These are phyloP conservation scores for Cercospora brassicicola DNA, from an alignment of 2,329 filamentous ascomycete species.

Conservation along the genomic window DNA sequence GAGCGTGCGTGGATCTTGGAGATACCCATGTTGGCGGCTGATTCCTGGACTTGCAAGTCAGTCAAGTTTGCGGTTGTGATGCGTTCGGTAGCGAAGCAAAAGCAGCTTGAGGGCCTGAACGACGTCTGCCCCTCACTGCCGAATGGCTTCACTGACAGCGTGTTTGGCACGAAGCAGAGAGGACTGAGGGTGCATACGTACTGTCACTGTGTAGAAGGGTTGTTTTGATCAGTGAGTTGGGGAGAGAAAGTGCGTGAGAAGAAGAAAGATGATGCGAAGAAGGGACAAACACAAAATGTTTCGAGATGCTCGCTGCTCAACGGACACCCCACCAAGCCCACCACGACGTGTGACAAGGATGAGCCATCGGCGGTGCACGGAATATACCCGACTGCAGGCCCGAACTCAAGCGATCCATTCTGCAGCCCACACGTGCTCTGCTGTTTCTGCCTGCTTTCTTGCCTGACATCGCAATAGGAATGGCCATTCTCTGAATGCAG, in stretches of 20 bases:
- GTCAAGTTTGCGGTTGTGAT: not conserved
- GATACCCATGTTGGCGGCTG: constrained; percentile 67
- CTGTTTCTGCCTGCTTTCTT: not conserved
- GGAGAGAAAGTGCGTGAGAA: not conserved
- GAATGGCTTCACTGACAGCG: not conserved
- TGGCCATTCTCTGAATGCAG: constrained; percentile 4
- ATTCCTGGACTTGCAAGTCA: not conserved
- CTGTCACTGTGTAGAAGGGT: not conserved
- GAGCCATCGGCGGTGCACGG: constrained; percentile 8
- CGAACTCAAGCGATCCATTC: not conserved
- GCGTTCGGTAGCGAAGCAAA: not conserved
- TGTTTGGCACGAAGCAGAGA: not conserved
- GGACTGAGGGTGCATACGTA: not conserved
- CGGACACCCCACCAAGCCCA: constrained; percentile 1
- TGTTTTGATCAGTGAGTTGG: not conserved
- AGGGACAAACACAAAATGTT: constrained; percentile 4
- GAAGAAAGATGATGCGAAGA: not conserved
- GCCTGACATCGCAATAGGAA: not conserved
- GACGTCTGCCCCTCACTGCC: not conserved
- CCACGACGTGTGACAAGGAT: constrained; percentile 3
- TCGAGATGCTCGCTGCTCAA: constrained; percentile 8
- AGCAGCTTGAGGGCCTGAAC: not conserved
- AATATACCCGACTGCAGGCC: not conserved
- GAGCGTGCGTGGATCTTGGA: constrained; percentile 64
- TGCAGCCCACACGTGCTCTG: constrained; percentile 5